Evolutionary conservation across 805 yeast genomes (phyloP).

Genomic region (Candida morakotiae): DNA sequence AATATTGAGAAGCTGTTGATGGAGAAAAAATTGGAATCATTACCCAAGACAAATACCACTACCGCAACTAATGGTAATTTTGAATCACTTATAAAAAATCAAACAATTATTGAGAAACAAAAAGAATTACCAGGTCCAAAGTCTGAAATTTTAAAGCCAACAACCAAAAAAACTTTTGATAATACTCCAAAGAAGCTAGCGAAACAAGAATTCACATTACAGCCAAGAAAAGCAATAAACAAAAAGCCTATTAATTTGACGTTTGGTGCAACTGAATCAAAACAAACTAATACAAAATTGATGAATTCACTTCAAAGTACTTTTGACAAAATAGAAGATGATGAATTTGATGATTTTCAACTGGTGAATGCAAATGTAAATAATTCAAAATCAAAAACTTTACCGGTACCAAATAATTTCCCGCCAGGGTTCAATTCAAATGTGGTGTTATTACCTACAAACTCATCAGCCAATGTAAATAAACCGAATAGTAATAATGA

Average conservation of each 20-base stretch:
- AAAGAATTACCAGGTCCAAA: slow-evolving; percentile 9
- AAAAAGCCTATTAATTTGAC: slow-evolving; percentile 8
- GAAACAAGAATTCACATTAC: neutral
- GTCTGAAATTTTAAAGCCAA: slow-evolving; percentile 16
- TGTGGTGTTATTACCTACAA: slow-evolving; percentile 23
- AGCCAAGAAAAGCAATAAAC: slow-evolving; percentile 7
- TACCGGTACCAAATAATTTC: slow-evolving; percentile 12
- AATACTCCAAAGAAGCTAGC: neutral
- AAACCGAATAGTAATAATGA: slow-evolving; percentile 3
- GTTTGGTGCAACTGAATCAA: slow-evolving; percentile 22
- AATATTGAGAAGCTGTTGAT: slow-evolving; percentile 18
- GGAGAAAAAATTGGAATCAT: slow-evolving; percentile 15
- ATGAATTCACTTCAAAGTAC: slow-evolving; percentile 23
- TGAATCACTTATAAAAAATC: slow-evolving; percentile 27
- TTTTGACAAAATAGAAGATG: slow-evolving; percentile 10
- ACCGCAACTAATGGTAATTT: slow-evolving; percentile 14
- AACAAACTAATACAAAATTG: slow-evolving; percentile 14
- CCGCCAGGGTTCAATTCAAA: slow-evolving; percentile 32
- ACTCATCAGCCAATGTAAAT: slow-evolving; percentile 7
- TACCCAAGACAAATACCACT: slow-evolving; percentile 11
- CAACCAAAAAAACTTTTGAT: slow-evolving; percentile 10
- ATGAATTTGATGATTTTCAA: slow-evolving; percentile 27
- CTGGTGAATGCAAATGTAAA: slow-evolving; percentile 2
- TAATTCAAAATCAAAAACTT: slow-evolving; percentile 2
- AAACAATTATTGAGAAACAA: slow-evolving; percentile 18